Evolutionary conservation across 805 yeast genomes (phyloP).

Genomic region (Kuraishia cidri): DNA sequence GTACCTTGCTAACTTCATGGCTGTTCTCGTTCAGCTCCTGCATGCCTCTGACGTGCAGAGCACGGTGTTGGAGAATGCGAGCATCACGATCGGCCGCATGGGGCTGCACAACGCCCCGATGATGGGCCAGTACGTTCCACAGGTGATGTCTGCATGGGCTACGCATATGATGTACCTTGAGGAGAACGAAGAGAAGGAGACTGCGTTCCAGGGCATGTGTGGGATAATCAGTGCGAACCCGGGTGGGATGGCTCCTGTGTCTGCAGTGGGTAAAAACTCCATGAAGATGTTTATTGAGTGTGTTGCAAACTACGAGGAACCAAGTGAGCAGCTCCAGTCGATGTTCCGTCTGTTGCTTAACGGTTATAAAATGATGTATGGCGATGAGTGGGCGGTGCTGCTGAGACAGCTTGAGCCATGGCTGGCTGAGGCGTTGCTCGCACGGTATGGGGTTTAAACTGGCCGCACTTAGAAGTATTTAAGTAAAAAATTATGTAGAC

Average conservation of each 20-base stretch:
- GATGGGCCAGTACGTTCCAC: slow-evolving; percentile 48
- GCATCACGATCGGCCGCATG: slow-evolving; percentile 82
- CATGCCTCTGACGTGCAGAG: slow-evolving; percentile 43
- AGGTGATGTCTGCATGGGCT: slow-evolving; percentile 64
- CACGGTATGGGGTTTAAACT: slow-evolving; percentile 16
- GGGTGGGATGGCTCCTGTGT: slow-evolving; percentile 39
- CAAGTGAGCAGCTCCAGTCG: slow-evolving; percentile 34
- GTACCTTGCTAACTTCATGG: slow-evolving; percentile 44
- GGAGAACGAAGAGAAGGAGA: slow-evolving; percentile 83
- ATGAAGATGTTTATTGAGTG: slow-evolving; percentile 49
- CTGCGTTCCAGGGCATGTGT: slow-evolving; percentile 81
- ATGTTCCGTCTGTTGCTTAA: slow-evolving; percentile 33
- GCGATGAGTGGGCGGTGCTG: slow-evolving; percentile 21
- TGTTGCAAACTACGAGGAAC: slow-evolving; percentile 44
- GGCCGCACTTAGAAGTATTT: neutral
- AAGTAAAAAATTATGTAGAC: neutral
- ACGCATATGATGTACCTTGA: slow-evolving; percentile 54
- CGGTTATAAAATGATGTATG: slow-evolving; percentile 39
- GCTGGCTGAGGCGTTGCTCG: slow-evolving; percentile 12
- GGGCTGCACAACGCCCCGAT: slow-evolving; percentile 56
- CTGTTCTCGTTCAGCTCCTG: slow-evolving; percentile 51
- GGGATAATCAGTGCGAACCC: slow-evolving; percentile 61
- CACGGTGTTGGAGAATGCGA: slow-evolving; percentile 77
- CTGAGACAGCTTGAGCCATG: slow-evolving; percentile 12
- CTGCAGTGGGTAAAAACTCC: slow-evolving; percentile 32